A percentile compares a stretch with the other conserved stretches of the same genome.
These are phyloP conservation scores for Aureobasidium sp. DNA, from an alignment of 2,329 filamentous ascomycete genomes.

Conservation along the genomic window DNA sequence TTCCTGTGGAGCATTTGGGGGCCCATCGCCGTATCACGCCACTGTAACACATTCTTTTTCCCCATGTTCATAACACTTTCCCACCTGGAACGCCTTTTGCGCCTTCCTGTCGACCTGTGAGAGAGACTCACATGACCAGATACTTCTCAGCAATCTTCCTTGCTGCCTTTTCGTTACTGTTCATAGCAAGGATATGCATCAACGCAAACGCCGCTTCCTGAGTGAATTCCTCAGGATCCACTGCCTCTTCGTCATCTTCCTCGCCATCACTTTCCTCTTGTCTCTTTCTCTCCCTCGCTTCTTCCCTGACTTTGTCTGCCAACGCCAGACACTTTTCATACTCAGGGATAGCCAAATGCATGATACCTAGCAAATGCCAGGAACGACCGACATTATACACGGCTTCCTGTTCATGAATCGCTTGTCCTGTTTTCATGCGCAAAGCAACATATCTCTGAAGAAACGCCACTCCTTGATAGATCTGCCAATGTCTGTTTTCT, in stretches of 20 bases:
- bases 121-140: slow-evolving; percentile 32
- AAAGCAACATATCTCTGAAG: slow-evolving; percentile 65
- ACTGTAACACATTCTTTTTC: too few relatives aligned
- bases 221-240: slow-evolving; percentile 51
- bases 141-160: slow-evolving; percentile 53
- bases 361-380: slow-evolving; percentile 68
- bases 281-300: slow-evolving; percentile 26
- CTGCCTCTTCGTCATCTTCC: not conserved
- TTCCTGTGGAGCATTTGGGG: not conserved
- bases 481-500: slow-evolving; percentile 81
- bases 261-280: not conserved
- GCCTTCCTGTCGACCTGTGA: not conserved
- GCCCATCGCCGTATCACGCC: too few relatives aligned
- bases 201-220: slow-evolving; percentile 69
- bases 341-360: slow-evolving; percentile 63
- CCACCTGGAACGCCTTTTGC: not conserved
- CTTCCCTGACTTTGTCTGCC: slow-evolving; percentile 38
- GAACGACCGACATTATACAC: slow-evolving; percentile 73
- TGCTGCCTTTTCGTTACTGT: slow-evolving; percentile 56
- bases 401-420: slow-evolving; percentile 60
- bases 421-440: slow-evolving; percentile 35
- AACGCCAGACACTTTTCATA: slow-evolving; percentile 57
- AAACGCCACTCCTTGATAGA: slow-evolving; percentile 79
- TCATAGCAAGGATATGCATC: slow-evolving; percentile 58
- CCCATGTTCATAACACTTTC: too few relatives aligned